phyloP scores from a whole-genome alignment of 1,139 yeast species.

The Kluyveromyces marxianus region DNA sequence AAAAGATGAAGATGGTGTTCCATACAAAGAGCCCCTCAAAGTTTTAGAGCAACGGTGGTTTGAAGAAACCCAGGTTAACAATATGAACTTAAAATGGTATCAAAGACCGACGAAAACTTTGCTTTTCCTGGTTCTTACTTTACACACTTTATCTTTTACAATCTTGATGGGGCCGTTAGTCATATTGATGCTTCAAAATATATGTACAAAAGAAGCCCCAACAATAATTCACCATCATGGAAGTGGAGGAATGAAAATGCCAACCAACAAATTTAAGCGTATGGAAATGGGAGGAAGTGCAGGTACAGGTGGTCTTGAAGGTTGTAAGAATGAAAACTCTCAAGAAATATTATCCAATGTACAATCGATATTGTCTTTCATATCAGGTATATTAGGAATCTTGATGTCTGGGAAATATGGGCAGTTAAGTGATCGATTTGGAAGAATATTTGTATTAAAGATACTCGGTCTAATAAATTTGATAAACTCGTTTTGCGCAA shows the following conservation, averaged over 20 bases:
- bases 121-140: conserved; percentile 14
- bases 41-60: background rate
- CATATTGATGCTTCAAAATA: conserved; percentile 12
- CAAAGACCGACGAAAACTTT: conserved; percentile 19
- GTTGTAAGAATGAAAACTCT: conserved; percentile 28
- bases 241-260: conserved; percentile 20
- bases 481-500: conserved; percentile 8
- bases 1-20: background rate
- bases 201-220: conserved; percentile 11
- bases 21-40: background rate
- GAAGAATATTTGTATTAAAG: conserved; percentile 18
- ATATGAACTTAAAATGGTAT: conserved; percentile 15
- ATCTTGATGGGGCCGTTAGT: conserved; percentile 17
- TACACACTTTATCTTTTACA: conserved; percentile 15
- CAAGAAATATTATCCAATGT: conserved; percentile 26
- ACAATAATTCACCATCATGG: conserved; percentile 1
- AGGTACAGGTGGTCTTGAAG: background rate
- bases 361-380: conserved; percentile 16
- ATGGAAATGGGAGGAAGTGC: conserved; percentile 1
- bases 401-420: conserved; percentile 21
- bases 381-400: conserved; percentile 15
- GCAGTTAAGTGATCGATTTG: conserved; percentile 20
- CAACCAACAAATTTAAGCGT: conserved; percentile 10
- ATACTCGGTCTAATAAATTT: conserved; percentile 13
- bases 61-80: background rate